Conservation (phyloP, 1,284 basidiomycete genomes). For the Clitocybe nebularis region DNA sequence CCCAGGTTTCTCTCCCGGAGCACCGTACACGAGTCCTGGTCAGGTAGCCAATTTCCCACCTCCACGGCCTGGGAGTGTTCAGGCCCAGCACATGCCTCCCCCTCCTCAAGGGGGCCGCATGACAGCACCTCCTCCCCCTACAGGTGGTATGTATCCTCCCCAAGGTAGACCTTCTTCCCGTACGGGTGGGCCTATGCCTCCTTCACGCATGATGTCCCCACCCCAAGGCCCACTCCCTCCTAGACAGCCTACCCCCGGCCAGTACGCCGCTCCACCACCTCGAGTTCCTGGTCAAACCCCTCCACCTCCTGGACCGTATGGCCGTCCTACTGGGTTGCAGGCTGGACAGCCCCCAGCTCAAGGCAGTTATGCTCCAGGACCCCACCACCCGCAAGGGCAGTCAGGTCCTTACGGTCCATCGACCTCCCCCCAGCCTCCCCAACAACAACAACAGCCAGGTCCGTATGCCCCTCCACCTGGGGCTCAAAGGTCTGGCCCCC, state of each 20-base stretch:
- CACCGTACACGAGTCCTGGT: slow-evolving; percentile 40
- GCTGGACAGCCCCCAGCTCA: slow-evolving; percentile 11
- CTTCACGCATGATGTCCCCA: slow-evolving; percentile 39
- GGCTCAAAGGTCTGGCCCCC: slow-evolving; percentile 21
- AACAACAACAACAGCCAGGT: slow-evolving; percentile 34
- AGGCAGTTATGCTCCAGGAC: slow-evolving; percentile 13
- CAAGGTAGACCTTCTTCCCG: slow-evolving; percentile 31
- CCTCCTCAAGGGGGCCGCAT: slow-evolving; percentile 31
- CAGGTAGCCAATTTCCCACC: slow-evolving; percentile 46
- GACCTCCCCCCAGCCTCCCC: slow-evolving; percentile 21
- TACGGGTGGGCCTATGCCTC: slow-evolving; percentile 27
- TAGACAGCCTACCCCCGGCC: slow-evolving; percentile 36
- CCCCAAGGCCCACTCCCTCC: slow-evolving; percentile 30
- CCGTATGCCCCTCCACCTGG: slow-evolving; percentile 31
- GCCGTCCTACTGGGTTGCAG: slow-evolving; percentile 22
- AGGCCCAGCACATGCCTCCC: slow-evolving; percentile 42
- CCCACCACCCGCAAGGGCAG: slow-evolving; percentile 16
- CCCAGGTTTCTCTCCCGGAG: slow-evolving; percentile 42
- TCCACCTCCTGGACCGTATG: slow-evolving; percentile 24
- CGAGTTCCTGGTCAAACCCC: slow-evolving; percentile 34
- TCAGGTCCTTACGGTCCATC: slow-evolving; percentile 16
- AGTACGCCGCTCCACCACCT: slow-evolving; percentile 39
- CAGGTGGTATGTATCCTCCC: slow-evolving; percentile 19
- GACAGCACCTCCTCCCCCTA: slow-evolving; percentile 21
- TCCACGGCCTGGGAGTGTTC: slow-evolving; percentile 60